Percentiles rank a stretch among this genome's conserved stretches.
Evolutionary conservation across 2,329 filamentous ascomycete genomes (phyloP).

Genomic region (Endocalyx cinctus): DNA sequence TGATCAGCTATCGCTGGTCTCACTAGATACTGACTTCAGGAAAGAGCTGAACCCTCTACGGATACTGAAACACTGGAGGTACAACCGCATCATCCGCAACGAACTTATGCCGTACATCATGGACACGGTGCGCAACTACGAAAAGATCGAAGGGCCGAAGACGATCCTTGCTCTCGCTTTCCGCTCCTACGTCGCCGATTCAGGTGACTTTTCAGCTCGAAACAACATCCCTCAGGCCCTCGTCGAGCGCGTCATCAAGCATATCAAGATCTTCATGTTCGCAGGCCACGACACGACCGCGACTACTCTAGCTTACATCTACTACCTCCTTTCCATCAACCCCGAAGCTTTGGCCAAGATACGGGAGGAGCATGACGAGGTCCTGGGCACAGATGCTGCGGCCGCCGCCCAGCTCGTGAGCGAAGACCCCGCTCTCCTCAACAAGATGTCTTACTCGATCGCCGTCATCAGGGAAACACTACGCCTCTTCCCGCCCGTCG

Average conservation of each 20-base stretch:
- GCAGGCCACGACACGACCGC: conserved; percentile 30
- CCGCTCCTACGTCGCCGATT: conserved; percentile 18
- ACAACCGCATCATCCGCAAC: conserved; percentile 22
- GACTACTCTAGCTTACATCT: conserved; percentile 20
- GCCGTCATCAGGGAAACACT: conserved; percentile 51
- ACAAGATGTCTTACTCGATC: conserved; percentile 45
- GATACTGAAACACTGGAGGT: conserved; percentile 19
- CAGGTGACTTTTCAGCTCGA: conserved; percentile 7
- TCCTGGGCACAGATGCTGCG: conserved; percentile 41
- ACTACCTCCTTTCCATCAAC: conserved; percentile 18
- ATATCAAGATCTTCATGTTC: conserved; percentile 28
- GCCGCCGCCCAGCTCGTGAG: conserved; percentile 33
- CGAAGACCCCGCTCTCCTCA: conserved; percentile 40
- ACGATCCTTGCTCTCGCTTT: conserved; percentile 25
- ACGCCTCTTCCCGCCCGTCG: conserved; percentile 44
- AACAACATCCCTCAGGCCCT: conserved; percentile 14
- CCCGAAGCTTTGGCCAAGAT: conserved; percentile 17
- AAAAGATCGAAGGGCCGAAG: conserved; percentile 19
- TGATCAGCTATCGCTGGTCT: conserved; percentile 14
- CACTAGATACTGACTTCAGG: conserved; percentile 12
- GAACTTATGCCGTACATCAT: conserved; percentile 22
- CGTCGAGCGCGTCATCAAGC: conserved; percentile 16
- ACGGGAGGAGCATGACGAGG: conserved; percentile 27
- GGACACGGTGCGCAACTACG: conserved; percentile 16
- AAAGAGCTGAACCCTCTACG: conserved; percentile 16